Percentiles rank a stretch among this genome's conserved stretches.
Evolutionary conservation across 2,329 filamentous ascomycete genomes (phyloP).

Genomic region (Fusarium incarnatum): DNA sequence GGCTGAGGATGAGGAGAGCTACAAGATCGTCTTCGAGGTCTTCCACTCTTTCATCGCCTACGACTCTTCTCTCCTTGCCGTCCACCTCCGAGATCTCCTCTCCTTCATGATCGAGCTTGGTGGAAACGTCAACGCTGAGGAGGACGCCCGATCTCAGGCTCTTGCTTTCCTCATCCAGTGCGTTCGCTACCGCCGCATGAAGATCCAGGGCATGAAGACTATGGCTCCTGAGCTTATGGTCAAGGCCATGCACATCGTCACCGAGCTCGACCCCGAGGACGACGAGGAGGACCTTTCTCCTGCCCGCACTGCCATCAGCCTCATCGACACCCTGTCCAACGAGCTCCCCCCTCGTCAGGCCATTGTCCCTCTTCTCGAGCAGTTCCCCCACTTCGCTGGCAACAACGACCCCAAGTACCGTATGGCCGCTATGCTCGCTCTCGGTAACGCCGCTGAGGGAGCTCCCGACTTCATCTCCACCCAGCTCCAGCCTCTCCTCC

Average conservation of each 20-base stretch:
- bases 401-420: conserved; percentile 81
- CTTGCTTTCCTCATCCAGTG: conserved; percentile 94
- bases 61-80: conserved; percentile 83
- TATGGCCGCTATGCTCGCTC: conserved; percentile 88
- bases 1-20: conserved; percentile 84
- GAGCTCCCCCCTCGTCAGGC: conserved; percentile 94
- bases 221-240: conserved; percentile 88
- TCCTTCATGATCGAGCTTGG: conserved; percentile 94
- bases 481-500: conserved; percentile 87
- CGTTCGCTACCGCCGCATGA: conserved; percentile 92
- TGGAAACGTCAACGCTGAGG: conserved; percentile 79
- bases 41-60: conserved; percentile 96
- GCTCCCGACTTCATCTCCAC: conserved; percentile 97
- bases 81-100: conserved; percentile 89
- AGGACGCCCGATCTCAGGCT: conserved; percentile 89
- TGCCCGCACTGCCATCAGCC: conserved; percentile 82
- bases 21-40: conserved; percentile 92
- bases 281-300: conserved; percentile 84
- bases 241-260: conserved; percentile 88
- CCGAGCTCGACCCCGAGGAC: conserved; percentile 84
- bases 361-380: conserved; percentile 89
- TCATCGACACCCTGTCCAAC: conserved; percentile 89
- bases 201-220: conserved; percentile 87
- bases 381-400: conserved; percentile 83
- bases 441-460: conserved; percentile 95